A percentile compares a stretch with the other conserved stretches of the same genome.
phyloP scores from a whole-genome alignment of 257 asterid species.

The Paulownia fortunei region DNA sequence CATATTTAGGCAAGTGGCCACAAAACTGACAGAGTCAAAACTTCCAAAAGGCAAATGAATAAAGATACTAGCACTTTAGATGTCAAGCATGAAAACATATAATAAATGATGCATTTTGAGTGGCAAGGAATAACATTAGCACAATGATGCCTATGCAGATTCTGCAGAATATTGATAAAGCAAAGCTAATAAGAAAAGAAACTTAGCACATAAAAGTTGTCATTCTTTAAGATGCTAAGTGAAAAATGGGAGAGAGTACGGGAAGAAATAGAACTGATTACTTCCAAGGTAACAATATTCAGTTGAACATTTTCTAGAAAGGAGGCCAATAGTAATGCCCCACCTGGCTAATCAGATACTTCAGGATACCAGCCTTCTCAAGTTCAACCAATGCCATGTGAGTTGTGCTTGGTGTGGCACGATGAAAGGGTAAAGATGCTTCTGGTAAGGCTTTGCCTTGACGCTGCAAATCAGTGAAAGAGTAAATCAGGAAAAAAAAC shows the following conservation, averaged over 20 bases:
- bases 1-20: constrained; percentile 35
- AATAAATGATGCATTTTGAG: constrained; percentile 24
- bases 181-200: constrained; percentile 7
- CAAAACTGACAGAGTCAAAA: constrained; percentile 26
- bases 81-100: neutral
- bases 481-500: constrained; percentile 11
- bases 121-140: neutral
- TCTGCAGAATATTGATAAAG: constrained; percentile 13
- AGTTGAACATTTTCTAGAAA: neutral
- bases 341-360: constrained; percentile 95
- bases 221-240: neutral
- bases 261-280: constrained; percentile 12
- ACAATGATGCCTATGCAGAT: neutral
- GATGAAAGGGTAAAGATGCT: constrained; percentile 95
- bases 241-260: neutral
- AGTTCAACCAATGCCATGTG: constrained; percentile 94
- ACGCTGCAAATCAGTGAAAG: constrained; percentile 54
- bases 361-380: constrained; percentile 86
- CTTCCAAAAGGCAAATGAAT: constrained; percentile 18
- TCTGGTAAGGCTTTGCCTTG: constrained; percentile 95
- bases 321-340: constrained; percentile 16
- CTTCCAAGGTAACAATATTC: constrained; percentile 5
- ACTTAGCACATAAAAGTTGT: neutral
- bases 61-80: constrained; percentile 15
- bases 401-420: constrained; percentile 91